Evolutionary conservation across 805 yeast species (phyloP).

Genomic region (Candida hungchunana): DNA sequence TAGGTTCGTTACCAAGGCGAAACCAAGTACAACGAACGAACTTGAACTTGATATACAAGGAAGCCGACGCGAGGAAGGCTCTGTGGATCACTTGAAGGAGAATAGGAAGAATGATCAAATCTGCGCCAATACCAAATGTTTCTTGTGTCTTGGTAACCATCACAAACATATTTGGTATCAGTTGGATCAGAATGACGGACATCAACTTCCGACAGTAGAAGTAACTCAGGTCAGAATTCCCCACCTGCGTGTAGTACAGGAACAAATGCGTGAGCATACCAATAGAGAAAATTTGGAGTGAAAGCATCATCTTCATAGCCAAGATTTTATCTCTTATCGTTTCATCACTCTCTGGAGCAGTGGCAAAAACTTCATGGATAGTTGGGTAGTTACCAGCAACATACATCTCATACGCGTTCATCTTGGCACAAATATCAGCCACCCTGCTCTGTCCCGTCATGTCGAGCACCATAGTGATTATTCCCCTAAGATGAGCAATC

Average conservation of each 20-base stretch:
- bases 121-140: not conserved
- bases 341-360: not conserved
- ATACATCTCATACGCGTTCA: conserved; percentile 3
- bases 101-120: conserved; percentile 5
- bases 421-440: conserved; percentile 2
- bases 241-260: conserved; percentile 3
- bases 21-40: conserved; percentile 7
- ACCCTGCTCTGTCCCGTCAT: conserved; percentile 3
- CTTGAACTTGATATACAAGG: conserved; percentile 9
- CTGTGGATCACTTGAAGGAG: conserved; percentile 5
- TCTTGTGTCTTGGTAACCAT: conserved; percentile 4
- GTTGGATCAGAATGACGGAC: conserved; percentile 2
- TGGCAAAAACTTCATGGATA: not conserved
- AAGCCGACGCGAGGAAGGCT: conserved; percentile 1
- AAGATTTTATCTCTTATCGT: not conserved
- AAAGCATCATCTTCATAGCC: not conserved
- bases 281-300: conserved; percentile 4
- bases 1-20: not conserved
- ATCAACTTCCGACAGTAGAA: conserved; percentile 8
- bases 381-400: not conserved
- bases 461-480: conserved; percentile 3
- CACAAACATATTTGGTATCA: conserved; percentile 7
- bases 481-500: conserved; percentile 1
- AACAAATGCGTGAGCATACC: conserved; percentile 4
- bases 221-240: conserved; percentile 2